phyloP scores from a whole-genome alignment of 176 grass and related monocot species.

The Zea luxurians region DNA sequence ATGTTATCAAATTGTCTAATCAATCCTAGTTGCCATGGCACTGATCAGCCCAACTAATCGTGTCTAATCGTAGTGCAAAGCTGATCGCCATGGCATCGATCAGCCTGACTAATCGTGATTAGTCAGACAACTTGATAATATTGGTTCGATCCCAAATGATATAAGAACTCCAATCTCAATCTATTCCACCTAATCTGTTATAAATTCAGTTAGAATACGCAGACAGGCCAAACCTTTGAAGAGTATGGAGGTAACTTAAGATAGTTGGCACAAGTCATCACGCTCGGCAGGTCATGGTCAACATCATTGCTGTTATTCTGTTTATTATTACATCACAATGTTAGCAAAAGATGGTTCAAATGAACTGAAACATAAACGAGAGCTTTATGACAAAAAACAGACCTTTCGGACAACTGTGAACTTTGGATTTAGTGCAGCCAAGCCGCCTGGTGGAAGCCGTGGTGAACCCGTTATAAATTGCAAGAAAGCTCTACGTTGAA shows the following conservation, averaged over 20 bases:
- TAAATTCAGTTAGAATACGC: constrained; percentile 17
- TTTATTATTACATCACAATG: constrained; percentile 36
- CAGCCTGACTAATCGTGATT: too few relatives aligned
- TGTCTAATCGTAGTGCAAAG: too few relatives aligned
- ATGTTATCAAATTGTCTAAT: too few relatives aligned
- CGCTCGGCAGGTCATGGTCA: constrained; percentile 82
- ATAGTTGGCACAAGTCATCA: constrained; percentile 99
- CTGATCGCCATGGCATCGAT: too few relatives aligned
- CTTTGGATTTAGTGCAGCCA: constrained; percentile 87
- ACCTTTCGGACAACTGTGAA: constrained; percentile 98
- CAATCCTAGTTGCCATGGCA: too few relatives aligned
- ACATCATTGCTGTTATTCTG: constrained; percentile 70
- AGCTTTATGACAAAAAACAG: constrained; percentile 37
- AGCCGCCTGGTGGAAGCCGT: constrained; percentile 83
- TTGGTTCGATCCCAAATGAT: background rate
- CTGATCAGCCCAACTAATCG: too few relatives aligned
- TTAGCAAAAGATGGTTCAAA: constrained; percentile 23
- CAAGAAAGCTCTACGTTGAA: constrained; percentile 84
- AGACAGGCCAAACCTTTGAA: constrained; percentile 62
- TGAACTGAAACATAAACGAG: background rate
- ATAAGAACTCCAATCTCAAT: background rate
- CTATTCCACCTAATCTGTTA: background rate
- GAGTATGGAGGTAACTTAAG: constrained; percentile 94
- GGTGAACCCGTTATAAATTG: constrained; percentile 95
- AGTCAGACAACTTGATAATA: too few relatives aligned